Conservation (phyloP, 2,329 filamentous ascomycete species). For the Myriosclerotinia duriaeana region DNA sequence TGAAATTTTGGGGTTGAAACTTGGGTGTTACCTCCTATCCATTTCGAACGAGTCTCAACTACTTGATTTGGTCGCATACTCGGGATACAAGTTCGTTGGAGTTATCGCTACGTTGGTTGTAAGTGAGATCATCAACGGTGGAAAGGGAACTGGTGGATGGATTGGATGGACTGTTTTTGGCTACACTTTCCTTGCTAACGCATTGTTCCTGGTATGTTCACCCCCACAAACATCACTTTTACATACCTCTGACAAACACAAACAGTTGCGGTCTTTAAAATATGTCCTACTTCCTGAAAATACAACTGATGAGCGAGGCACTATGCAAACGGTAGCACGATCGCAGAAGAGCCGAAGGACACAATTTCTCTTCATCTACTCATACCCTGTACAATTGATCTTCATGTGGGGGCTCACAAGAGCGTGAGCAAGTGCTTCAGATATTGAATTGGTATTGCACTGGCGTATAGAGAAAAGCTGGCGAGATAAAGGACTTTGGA, state of each 20-base stretch:
- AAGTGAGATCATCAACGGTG: conserved; percentile 73
- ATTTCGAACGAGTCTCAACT: conserved; percentile 94
- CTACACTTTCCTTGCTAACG: conserved; percentile 92
- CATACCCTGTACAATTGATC: conserved; percentile 87
- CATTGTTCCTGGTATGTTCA: conserved; percentile 82
- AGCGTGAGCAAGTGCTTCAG: conserved; percentile 26
- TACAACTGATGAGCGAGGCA: conserved; percentile 58
- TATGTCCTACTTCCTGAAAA: conserved; percentile 93
- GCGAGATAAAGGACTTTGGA: conserved; percentile 9
- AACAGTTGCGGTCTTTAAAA: conserved; percentile 84
- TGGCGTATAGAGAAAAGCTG: conserved; percentile 10
- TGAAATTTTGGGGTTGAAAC: conserved; percentile 86
- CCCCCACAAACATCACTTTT: neutral
- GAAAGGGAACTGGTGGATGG: conserved; percentile 82
- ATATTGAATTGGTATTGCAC: conserved; percentile 4
- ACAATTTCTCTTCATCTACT: conserved; percentile 91
- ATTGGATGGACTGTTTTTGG: conserved; percentile 84
- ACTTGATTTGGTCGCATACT: conserved; percentile 91
- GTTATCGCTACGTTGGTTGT: conserved; percentile 86
- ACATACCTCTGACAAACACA: neutral
- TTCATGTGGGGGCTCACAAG: conserved; percentile 82
- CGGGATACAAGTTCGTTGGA: conserved; percentile 97
- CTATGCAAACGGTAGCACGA: conserved; percentile 71
- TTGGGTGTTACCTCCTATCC: conserved; percentile 88
- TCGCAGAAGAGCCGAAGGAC: conserved; percentile 84